Evolutionary conservation across 78 protist genomes (phyloP), one percentile per base, ranked within the genome.

Genomic region (Monosiga brevicollis): DNA sequence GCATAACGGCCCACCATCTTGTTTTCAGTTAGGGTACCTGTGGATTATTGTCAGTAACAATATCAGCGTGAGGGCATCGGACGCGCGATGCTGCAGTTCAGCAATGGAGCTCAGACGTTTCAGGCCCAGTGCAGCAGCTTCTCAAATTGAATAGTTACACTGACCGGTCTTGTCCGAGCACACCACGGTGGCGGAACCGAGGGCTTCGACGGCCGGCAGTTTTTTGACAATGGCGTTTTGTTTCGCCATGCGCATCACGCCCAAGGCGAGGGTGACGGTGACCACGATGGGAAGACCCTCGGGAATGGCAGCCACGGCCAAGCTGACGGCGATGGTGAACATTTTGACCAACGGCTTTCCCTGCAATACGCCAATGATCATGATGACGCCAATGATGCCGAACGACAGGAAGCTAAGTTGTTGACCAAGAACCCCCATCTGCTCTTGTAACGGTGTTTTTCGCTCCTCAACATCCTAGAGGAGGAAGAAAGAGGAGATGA

Each of bases 101-200:
- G n/a, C n/a, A n/a, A n/a, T n/a, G n/a, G n/a, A n/a, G n/a, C n/a
- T n/a, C n/a, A n/a, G n/a, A n/a, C n/a, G n/a, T n/a, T n/a, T n/a
- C n/a, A n/a, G n/a, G n/a, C n/a, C n/a, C n/a, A 71, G 36, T 71
- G 26, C 73, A 32, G 73, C 73, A 71, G 36, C 26, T 71, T 26
- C 73, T 26, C 73, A 71, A 29, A 76, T 76, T 62, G 73, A 80
- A 80, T 36, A n/a, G n/a, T n/a, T n/a, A n/a, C n/a, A n/a, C n/a
- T n/a, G n/a, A n/a, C n/a, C n/a, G n/a, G 98, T 96, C 91, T 96
- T 96, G 87, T 96, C 98, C 1, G 93, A 87, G 54, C 96, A 92
- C 37, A 96, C 91, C 2, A 88, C 89, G 32, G 85, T 84, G 15
- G 95, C 91, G 39, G 91, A 62, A 36, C 99, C 99, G 22, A 96